phyloP scores from a whole-genome alignment of 2,329 filamentous ascomycete genomes.

The Zopfia rhizophila region DNA sequence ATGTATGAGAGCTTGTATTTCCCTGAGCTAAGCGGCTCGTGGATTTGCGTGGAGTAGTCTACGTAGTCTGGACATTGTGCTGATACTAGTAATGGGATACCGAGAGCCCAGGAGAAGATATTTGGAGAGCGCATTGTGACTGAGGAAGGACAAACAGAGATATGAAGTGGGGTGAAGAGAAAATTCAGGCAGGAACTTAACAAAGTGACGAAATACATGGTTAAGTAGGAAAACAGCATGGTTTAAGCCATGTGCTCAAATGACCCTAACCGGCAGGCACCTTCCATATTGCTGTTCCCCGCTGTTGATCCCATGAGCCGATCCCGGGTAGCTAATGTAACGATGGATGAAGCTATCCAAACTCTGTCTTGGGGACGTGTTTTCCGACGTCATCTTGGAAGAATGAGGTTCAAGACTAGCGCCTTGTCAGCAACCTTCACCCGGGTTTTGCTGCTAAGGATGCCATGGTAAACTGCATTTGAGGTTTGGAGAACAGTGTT shows the following conservation, averaged over 20 bases:
- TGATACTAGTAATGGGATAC: constrained; percentile 34
- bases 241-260: constrained; percentile 12
- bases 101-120: constrained; percentile 24
- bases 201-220: constrained; percentile 20
- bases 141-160: neutral
- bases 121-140: constrained; percentile 36
- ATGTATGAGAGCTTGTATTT: constrained; percentile 58
- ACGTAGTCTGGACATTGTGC: constrained; percentile 58
- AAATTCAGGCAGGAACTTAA: constrained; percentile 1
- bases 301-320: constrained; percentile 37
- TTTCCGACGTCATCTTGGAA: constrained; percentile 39
- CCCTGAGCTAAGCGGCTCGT: constrained; percentile 57
- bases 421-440: too few species aligned
- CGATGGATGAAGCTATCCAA: constrained; percentile 31
- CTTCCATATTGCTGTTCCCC: constrained; percentile 41
- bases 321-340: constrained; percentile 34
- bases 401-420: too few species aligned
- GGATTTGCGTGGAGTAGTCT: constrained; percentile 52
- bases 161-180: neutral
- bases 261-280: constrained; percentile 24
- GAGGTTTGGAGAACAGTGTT: too few species aligned
- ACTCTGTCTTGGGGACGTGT: constrained; percentile 13
- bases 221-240: constrained; percentile 18
- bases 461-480: too few species aligned
- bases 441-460: too few species aligned